Conservation (phyloP, 2,329 filamentous ascomycete species). For the Alternaria arborescens region DNA sequence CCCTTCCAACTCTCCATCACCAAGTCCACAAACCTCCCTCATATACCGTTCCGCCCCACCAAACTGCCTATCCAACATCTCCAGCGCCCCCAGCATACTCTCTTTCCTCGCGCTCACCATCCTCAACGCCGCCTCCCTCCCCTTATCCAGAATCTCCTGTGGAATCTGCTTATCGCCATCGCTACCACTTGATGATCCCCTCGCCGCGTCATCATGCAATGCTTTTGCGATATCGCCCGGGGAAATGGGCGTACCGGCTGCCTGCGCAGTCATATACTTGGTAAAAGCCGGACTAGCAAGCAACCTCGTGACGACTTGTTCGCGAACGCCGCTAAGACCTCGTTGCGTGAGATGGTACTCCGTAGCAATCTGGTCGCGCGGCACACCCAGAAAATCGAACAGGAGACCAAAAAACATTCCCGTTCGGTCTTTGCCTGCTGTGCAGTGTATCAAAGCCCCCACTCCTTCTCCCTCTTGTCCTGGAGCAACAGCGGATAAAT, state of each 20-base stretch:
- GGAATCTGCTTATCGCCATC: slow-evolving; percentile 39
- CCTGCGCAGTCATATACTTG: slow-evolving; percentile 31
- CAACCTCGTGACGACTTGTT: slow-evolving; percentile 62
- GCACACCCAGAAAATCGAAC: slow-evolving; percentile 69
- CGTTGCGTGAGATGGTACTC: slow-evolving; percentile 75
- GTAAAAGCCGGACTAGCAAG: slow-evolving; percentile 45
- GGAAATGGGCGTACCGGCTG: slow-evolving; percentile 39
- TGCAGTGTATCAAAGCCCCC: slow-evolving; percentile 72
- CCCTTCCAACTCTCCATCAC: slow-evolving; percentile 62
- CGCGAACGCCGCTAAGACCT: slow-evolving; percentile 62
- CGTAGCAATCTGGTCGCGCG: slow-evolving; percentile 63
- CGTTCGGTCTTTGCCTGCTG: slow-evolving; percentile 79
- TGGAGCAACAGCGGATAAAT: slow-evolving; percentile 30
- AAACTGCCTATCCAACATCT: slow-evolving; percentile 66
- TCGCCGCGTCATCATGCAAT: slow-evolving; percentile 31
- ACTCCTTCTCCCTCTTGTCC: slow-evolving; percentile 31
- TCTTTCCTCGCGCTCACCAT: slow-evolving; percentile 55
- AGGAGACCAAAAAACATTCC: slow-evolving; percentile 74
- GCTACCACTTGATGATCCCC: slow-evolving; percentile 40
- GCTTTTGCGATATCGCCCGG: slow-evolving; percentile 62
- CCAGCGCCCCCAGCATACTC: slow-evolving; percentile 61
- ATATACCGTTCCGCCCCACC: slow-evolving; percentile 73
- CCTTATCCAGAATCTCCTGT: slow-evolving; percentile 32
- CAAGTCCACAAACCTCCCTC: slow-evolving; percentile 65
- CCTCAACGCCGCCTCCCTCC: slow-evolving; percentile 40